A percentile compares a stretch with the other conserved stretches of the same genome.
These are phyloP conservation scores for Hypoxylon cercidicola DNA, from an alignment of 495 filamentous ascomycete species.

Conservation along the genomic window DNA sequence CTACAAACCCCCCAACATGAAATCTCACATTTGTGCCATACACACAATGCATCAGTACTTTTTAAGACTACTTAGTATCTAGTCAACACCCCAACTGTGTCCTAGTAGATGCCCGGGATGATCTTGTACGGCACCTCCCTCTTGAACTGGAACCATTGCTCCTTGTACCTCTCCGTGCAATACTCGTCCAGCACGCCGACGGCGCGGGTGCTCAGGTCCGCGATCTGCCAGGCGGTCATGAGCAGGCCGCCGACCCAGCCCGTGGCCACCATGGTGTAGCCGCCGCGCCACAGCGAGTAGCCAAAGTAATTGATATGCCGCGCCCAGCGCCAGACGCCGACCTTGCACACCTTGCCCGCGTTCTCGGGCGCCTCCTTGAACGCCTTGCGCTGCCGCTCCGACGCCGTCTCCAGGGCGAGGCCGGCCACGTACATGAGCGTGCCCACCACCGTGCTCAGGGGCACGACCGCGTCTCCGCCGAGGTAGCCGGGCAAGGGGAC, in stretches of 20 bases:
- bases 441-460: constrained; percentile 54
- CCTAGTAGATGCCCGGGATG: constrained; percentile 56
- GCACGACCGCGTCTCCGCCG: constrained; percentile 15
- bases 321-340: constrained; percentile 62
- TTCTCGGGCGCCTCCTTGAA: constrained; percentile 66
- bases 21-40: background rate
- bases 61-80: background rate
- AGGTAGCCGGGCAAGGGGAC: constrained; percentile 26
- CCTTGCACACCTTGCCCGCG: constrained; percentile 63
- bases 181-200: constrained; percentile 63
- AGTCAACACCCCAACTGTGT: too few species aligned
- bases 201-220: constrained; percentile 58
- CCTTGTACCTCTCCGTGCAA: constrained; percentile 56
- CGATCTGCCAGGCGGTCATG: constrained; percentile 53
- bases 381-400: constrained; percentile 62
- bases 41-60: background rate
- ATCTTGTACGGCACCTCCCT: constrained; percentile 55
- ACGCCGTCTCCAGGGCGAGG: constrained; percentile 57
- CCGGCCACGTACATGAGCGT: constrained; percentile 57
- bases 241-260: constrained; percentile 56
- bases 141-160: constrained; percentile 58
- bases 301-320: constrained; percentile 70
- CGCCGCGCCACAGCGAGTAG: constrained; percentile 66
- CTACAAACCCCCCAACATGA: background rate
- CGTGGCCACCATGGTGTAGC: constrained; percentile 59